phyloP scores from a whole-genome alignment of 2,329 filamentous ascomycete species.

The Paecilomyces sp. region DNA sequence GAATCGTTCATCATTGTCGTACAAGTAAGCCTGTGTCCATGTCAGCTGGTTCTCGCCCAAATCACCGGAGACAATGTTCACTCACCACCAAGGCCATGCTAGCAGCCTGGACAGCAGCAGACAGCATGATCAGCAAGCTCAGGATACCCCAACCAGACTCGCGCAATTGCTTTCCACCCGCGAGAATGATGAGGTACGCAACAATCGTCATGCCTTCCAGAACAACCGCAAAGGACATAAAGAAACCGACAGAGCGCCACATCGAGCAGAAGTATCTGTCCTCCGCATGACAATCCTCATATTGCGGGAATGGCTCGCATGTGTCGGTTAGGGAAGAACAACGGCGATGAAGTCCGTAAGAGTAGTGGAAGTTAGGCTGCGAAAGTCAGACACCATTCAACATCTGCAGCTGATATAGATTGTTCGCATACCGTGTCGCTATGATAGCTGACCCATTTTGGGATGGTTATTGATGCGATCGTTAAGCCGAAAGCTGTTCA shows the following conservation, averaged over 20 bases:
- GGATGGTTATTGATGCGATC: slow-evolving; percentile 39
- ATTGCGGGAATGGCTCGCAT: slow-evolving; percentile 55
- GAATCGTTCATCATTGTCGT: slow-evolving; percentile 76
- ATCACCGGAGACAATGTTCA: slow-evolving; percentile 12
- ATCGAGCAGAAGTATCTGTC: slow-evolving; percentile 78
- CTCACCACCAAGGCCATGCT: slow-evolving; percentile 77
- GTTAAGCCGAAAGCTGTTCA: slow-evolving; percentile 37
- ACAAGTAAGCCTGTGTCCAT: slow-evolving; percentile 63
- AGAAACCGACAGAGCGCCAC: slow-evolving; percentile 82
- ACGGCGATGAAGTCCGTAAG: slow-evolving; percentile 70
- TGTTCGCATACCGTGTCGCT: slow-evolving; percentile 31
- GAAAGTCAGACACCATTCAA: neutral
- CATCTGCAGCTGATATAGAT: neutral
- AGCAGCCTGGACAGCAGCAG: slow-evolving; percentile 64
- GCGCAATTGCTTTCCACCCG: slow-evolving; percentile 71
- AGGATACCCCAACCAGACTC: slow-evolving; percentile 78
- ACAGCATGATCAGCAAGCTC: slow-evolving; percentile 56
- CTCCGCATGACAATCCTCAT: slow-evolving; percentile 59
- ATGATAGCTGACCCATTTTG: slow-evolving; percentile 43
- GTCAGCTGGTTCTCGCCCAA: slow-evolving; percentile 1
- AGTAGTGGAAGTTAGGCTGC: slow-evolving; percentile 51
- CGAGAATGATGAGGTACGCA: slow-evolving; percentile 67
- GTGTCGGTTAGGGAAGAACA: slow-evolving; percentile 63
- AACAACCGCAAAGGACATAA: slow-evolving; percentile 79
- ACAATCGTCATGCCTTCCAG: slow-evolving; percentile 75